Percentiles rank a stretch among this genome's conserved stretches.
Conservation (phyloP, 2,329 filamentous ascomycete genomes). For the Blumeria hordei region DNA sequence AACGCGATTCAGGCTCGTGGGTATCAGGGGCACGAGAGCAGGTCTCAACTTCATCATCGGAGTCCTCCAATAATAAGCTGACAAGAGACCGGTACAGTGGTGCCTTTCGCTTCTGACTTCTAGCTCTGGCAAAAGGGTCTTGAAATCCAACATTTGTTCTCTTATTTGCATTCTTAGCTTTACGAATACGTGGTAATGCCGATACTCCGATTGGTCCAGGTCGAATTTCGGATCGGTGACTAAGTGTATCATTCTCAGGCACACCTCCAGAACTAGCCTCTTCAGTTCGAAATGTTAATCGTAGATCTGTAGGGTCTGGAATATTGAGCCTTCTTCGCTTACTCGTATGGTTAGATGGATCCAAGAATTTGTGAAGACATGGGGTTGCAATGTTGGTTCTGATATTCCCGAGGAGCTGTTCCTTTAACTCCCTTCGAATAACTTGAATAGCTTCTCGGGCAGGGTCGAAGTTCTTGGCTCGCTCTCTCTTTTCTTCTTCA, state of each 20-base stretch:
- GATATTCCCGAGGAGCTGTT: constrained; percentile 74
- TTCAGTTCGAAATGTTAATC: constrained; percentile 29
- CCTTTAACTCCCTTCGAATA: constrained; percentile 55
- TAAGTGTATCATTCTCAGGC: constrained; percentile 36
- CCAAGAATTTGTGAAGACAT: constrained; percentile 54
- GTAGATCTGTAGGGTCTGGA: constrained; percentile 37
- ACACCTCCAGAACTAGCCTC: constrained; percentile 34
- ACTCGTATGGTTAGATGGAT: constrained; percentile 56
- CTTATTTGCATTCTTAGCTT: constrained; percentile 31
- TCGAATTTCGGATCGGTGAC: constrained; percentile 33
- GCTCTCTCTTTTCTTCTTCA: constrained; percentile 72
- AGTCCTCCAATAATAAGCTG: constrained; percentile 28
- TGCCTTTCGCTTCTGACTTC: constrained; percentile 29
- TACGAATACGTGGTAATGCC: constrained; percentile 51
- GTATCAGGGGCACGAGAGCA: constrained; percentile 47
- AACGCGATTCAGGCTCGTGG: constrained; percentile 64
- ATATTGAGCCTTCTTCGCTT: constrained; percentile 63
- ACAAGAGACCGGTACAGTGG: constrained; percentile 38
- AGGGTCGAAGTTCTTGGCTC: constrained; percentile 78
- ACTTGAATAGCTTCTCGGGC: constrained; percentile 60
- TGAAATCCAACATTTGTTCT: constrained; percentile 38
- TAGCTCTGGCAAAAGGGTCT: constrained; percentile 41
- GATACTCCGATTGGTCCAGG: constrained; percentile 34
- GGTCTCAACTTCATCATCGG: constrained; percentile 53
- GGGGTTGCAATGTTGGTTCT: constrained; percentile 70